Percentiles rank a stretch among this genome's conserved stretches.
These are phyloP conservation scores for Dimargaris cristalligena DNA, from an alignment of 192 early-diverging fungal genomes.

Conservation along the genomic window DNA sequence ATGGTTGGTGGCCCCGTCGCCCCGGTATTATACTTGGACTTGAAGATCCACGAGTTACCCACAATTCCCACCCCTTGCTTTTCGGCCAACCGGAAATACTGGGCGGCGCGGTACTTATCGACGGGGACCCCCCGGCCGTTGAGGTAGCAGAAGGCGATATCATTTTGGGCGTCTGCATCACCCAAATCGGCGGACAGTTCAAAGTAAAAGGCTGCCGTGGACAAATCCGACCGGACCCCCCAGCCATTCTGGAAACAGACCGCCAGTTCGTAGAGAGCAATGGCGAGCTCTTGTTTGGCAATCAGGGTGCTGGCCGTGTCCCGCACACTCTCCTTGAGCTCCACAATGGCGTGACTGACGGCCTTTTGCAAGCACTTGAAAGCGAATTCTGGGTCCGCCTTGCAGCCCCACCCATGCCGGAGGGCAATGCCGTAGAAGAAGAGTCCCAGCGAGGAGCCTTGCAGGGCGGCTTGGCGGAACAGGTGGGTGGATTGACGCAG, in stretches of 20 bases:
- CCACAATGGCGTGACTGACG: neutral
- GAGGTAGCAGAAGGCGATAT: neutral
- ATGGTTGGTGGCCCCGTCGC: too few relatives aligned
- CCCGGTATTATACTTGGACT: conserved; percentile 5
- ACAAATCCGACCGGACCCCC: neutral
- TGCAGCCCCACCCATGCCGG: neutral
- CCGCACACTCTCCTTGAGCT: neutral
- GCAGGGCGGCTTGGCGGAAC: neutral
- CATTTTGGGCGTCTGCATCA: conserved; percentile 10
- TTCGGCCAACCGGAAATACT: conserved; percentile 2
- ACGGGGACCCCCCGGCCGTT: conserved; percentile 2
- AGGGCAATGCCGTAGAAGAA: conserved; percentile 9
- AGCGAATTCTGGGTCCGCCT: neutral
- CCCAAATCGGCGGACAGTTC: conserved; percentile 4
- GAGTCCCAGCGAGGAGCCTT: conserved; percentile 3
- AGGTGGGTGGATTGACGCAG: neutral
- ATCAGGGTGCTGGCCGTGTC: neutral
- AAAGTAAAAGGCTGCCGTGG: conserved; percentile 5
- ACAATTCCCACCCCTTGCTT: neutral
- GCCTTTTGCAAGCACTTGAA: neutral
- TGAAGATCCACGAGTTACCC: conserved; percentile 6
- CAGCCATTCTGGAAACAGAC: conserved; percentile 6
- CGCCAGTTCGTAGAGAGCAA: conserved; percentile 11
- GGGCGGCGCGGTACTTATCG: neutral
- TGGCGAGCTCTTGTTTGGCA: neutral